phyloP scores from a whole-genome alignment of 768 basidiomycete genomes.

The Suillus luteus region DNA sequence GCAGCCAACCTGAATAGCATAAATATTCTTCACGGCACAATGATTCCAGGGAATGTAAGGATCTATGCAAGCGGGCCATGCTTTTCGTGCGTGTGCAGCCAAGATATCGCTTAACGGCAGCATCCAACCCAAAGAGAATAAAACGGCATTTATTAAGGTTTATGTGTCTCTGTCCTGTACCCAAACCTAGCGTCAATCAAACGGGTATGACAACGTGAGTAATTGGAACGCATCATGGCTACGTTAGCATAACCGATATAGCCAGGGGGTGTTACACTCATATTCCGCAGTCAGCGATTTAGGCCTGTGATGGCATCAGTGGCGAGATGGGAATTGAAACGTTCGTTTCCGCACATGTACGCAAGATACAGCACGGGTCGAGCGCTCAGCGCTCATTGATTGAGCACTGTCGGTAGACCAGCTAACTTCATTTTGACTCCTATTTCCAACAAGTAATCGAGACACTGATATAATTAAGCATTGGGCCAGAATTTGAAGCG shows the following conservation, averaged over 20 bases:
- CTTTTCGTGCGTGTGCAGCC: background rate
- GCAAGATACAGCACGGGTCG: background rate
- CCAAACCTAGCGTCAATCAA: too few species aligned
- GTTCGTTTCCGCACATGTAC: background rate
- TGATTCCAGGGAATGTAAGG: background rate
- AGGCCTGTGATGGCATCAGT: background rate
- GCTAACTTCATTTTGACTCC: conserved; percentile 80
- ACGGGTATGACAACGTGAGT: background rate
- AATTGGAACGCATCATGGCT: background rate
- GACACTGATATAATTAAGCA: conserved; percentile 51
- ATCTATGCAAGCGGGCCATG: background rate
- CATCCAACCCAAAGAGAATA: background rate
- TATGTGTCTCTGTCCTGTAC: background rate
- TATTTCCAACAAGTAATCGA: conserved; percentile 90
- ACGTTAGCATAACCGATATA: background rate
- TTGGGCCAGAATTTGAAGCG: conserved; percentile 4
- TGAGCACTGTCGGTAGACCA: conserved; percentile 51
- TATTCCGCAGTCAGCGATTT: background rate
- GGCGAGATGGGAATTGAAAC: background rate
- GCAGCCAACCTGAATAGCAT: background rate
- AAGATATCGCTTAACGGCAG: too few species aligned
- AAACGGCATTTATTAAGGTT: background rate
- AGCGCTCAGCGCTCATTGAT: conserved; percentile 18
- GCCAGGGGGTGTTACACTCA: too few species aligned
- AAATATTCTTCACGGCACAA: background rate